phyloP scores from a whole-genome alignment of 1,284 basidiomycete genomes.

The Singerocomus rubriflavus region DNA sequence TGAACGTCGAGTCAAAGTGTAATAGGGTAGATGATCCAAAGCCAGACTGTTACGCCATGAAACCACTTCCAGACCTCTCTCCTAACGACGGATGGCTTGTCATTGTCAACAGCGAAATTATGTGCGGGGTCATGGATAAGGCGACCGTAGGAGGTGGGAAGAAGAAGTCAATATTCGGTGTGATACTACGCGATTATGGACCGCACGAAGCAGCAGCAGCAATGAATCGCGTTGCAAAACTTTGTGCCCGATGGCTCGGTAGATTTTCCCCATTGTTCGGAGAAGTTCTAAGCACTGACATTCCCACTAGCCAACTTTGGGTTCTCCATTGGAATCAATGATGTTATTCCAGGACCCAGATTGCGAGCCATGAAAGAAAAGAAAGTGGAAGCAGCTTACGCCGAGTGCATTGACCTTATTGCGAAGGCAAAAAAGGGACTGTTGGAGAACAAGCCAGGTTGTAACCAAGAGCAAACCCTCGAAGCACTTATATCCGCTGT shows the following conservation, averaged over 20 bases:
- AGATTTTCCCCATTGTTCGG: slow-evolving; percentile 26
- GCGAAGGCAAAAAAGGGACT: slow-evolving; percentile 88
- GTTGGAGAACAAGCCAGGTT: slow-evolving; percentile 94
- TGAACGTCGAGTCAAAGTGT: slow-evolving; percentile 97
- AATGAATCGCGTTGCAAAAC: slow-evolving; percentile 96
- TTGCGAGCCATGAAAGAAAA: slow-evolving; percentile 81
- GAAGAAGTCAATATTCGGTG: slow-evolving; percentile 99
- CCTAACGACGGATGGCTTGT: slow-evolving; percentile 99
- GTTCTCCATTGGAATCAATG: slow-evolving; percentile 98
- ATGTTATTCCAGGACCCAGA: slow-evolving; percentile 92
- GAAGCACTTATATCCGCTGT: slow-evolving; percentile 95
- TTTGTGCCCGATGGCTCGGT: slow-evolving; percentile 94
- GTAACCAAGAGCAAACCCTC: slow-evolving; percentile 95
- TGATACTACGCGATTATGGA: slow-evolving; percentile 97
- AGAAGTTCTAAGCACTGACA: slow-evolving; percentile 2
- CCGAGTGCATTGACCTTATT: slow-evolving; percentile 85
- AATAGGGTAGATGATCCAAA: slow-evolving; percentile 89
- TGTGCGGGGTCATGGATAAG: slow-evolving; percentile 99
- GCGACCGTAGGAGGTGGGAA: slow-evolving; percentile 97
- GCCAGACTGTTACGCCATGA: slow-evolving; percentile 58
- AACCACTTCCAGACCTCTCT: slow-evolving; percentile 77
- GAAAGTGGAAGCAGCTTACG: slow-evolving; percentile 89
- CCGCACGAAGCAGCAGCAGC: slow-evolving; percentile 91
- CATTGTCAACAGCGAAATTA: slow-evolving; percentile 97
- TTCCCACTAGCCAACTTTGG: slow-evolving; percentile 80